Evolutionary conservation across 345 rosid genomes (phyloP).

Genomic region (Brassica juncea): DNA sequence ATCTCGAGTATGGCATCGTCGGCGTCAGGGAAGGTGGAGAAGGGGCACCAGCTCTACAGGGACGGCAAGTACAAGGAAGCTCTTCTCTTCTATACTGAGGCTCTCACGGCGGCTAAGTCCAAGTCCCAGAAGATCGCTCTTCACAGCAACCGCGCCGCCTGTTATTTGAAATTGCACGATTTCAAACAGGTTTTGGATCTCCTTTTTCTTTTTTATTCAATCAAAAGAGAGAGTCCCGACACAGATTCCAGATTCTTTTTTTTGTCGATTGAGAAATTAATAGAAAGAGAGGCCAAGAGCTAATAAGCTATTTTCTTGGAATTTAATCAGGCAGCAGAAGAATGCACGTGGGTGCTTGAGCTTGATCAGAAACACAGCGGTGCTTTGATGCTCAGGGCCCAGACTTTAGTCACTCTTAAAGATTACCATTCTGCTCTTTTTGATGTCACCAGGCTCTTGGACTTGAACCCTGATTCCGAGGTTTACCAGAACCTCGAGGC

Average conservation of each 20-base stretch:
- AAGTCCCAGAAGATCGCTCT: constrained; percentile 82
- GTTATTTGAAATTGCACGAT: constrained; percentile 74
- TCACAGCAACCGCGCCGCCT: constrained; percentile 95
- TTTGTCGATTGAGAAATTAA: neutral
- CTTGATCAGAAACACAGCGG: constrained; percentile 87
- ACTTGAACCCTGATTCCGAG: constrained; percentile 79
- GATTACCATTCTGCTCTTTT: constrained; percentile 85
- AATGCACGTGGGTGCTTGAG: constrained; percentile 91
- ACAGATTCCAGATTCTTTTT: neutral
- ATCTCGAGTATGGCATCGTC: constrained; percentile 49
- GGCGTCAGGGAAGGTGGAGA: constrained; percentile 63
- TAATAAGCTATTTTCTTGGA: neutral
- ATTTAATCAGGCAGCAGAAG: constrained; percentile 71
- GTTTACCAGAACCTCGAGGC: constrained; percentile 78
- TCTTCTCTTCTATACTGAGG: constrained; percentile 69
- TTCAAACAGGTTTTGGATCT: constrained; percentile 60
- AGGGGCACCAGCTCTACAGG: constrained; percentile 81
- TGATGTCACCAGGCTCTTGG: constrained; percentile 85
- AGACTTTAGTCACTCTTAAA: constrained; percentile 82
- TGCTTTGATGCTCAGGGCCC: constrained; percentile 91
- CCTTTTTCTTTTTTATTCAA: neutral
- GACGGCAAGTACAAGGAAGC: constrained; percentile 75
- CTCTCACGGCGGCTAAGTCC: constrained; percentile 68
- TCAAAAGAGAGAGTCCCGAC: neutral
- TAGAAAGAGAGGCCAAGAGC: neutral